A percentile compares a stretch with the other conserved stretches of the same genome.
Evolutionary conservation across 257 asterid species (phyloP).

Genomic region (Linderniella brevidens): DNA sequence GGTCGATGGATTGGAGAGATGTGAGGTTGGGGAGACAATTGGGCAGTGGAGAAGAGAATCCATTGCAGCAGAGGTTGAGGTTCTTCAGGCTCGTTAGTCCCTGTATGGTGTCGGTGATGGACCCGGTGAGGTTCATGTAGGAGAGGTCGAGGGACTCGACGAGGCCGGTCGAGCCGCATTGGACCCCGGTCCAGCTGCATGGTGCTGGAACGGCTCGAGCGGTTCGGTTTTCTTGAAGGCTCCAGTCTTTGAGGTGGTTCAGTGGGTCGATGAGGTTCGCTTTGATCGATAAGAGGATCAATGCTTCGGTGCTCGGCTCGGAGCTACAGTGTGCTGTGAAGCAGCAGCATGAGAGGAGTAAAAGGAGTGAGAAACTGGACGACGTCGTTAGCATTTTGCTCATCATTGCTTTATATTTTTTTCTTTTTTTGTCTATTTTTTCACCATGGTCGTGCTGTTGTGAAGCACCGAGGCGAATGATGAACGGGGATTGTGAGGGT

Average conservation of each 20-base stretch:
- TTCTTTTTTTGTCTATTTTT: too few species aligned
- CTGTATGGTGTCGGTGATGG: slow-evolving; percentile 27
- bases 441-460: too few species aligned
- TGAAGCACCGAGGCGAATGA: too few species aligned
- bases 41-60: slow-evolving; percentile 26
- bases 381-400: too few species aligned
- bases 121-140: slow-evolving; percentile 57
- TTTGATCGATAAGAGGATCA: slow-evolving; percentile 32
- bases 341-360: too few species aligned
- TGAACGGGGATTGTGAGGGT: too few species aligned
- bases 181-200: slow-evolving; percentile 51
- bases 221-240: too few species aligned
- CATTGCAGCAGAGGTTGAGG: slow-evolving; percentile 41
- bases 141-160: slow-evolving; percentile 48
- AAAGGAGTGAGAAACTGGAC: too few species aligned
- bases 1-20: slow-evolving; percentile 30
- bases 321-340: slow-evolving; percentile 14
- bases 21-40: slow-evolving; percentile 26
- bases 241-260: slow-evolving; percentile 34
- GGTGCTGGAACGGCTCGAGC: slow-evolving; percentile 10
- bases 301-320: slow-evolving; percentile 15
- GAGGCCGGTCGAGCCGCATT: slow-evolving; percentile 34
- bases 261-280: slow-evolving; percentile 45
- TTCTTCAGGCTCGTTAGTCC: slow-evolving; percentile 18
- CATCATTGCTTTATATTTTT: too few species aligned